Evolutionary conservation across 108 stramenopile species (phyloP), one percentile per base, ranked within the genome.

Genomic region (Fistulifera solaris): DNA sequence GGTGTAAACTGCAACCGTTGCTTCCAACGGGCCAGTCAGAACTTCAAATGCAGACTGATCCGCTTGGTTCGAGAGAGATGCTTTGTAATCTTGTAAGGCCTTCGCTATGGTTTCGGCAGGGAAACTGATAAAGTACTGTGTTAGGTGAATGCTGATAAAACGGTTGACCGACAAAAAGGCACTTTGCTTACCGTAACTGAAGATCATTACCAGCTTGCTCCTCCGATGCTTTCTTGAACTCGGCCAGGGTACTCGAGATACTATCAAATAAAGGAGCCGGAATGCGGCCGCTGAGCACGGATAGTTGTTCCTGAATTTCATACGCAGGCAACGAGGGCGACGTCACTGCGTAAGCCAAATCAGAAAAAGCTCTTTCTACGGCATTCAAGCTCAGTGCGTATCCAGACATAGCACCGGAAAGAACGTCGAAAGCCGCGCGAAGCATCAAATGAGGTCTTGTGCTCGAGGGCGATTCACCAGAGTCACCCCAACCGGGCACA

Each of bases 261-360:
- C 59, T 53, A 25, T 63, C 55, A 52, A 72, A 85, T 26, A 97
- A 62, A 17, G 55, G 28, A 11, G 66, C 80, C 38, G 94, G 83
- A 23, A 99, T 85, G 54, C 96, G 75, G 1, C 95, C 95, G 52
- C 80, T 84, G 10, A 96, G 81, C 12, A 96, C 92, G 21, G 95
- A 89, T 12, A 96, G 66, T 58, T 89, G 89, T 59, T 99, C 96
- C 48, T 96, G 91, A 47, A 98, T 76, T 80, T 94, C 92, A 38
- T 76, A 73, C 24, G 83, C 76, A 12, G 96, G 94, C 12, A 96
- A 77, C 18, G 73, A 54, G 16, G 84, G 77, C 71, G 94, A 77
- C 1, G 70, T 72, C 17, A 81, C 87, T 28, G 93, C 93, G n/a
- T 39, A 31, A 15, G 75, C 48, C 22, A 95, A 52, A 56, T 78